Evolutionary conservation across 768 basidiomycete genomes (phyloP), one percentile per base, ranked within the genome.

Genomic region (Chiua virens): DNA sequence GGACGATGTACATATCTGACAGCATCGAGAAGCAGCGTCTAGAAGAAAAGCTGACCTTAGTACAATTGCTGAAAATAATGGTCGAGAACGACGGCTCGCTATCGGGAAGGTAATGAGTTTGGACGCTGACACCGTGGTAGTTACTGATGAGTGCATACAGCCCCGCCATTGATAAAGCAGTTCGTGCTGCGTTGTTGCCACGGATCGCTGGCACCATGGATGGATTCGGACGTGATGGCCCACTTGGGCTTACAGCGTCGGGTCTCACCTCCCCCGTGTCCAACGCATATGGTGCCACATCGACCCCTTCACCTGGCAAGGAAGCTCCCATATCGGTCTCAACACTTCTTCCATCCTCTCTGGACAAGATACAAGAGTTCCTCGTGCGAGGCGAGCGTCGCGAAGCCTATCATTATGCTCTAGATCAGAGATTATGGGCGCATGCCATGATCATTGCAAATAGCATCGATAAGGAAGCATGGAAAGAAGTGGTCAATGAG

Each of bases 381-480:
- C 79, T 99, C 15, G 69, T 94, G 10, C 81, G 83, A 50, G 97
- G 96, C 15, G 86, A 97, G 60, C 86, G 92, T 32, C 82, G 82
- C 20, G 83, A 86, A 55, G 97, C 97, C 1, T 93, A 89, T 64
- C 83, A 85, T 51, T 94, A 84, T 65, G 96, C 97, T 3, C 75
- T 92, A 38, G 89, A 95, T 52, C 82, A 93, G 68, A 87, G 82
- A 61, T 69, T 98, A 37, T 99, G 96, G 95, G 85, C 92, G 1
- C 97, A 99, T 68, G 96, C 97, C 3, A 83, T 98, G 81, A 70
- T 98, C 49, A 93, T 99, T 56, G 85, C 96, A 10, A 95, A 90
- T 61, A 87, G 89, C 49, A 80, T 97, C 45, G 96, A 96, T 67
- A 91, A 89, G 59, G 94, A 97, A 25, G 78, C 90, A 3, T 98